These are phyloP conservation scores for Fusarium sp. DNA, from an alignment of 2,329 filamentous ascomycete genomes.

Conservation along the genomic window DNA sequence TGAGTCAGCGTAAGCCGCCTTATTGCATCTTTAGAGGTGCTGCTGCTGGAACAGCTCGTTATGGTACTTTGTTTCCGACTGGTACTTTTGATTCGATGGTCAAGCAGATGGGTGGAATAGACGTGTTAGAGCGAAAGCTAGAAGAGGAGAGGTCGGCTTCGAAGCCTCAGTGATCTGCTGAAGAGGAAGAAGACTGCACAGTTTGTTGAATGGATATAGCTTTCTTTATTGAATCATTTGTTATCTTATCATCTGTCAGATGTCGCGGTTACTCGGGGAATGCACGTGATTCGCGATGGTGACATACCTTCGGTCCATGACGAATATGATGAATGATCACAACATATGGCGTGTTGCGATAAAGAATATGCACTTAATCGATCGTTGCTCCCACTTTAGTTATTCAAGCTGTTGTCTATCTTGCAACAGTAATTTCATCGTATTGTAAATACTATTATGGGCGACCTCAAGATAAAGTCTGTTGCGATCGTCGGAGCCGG, in stretches of 20 bases:
- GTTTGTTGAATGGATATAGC: too few relatives aligned
- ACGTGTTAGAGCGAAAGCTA: slow-evolving; percentile 29
- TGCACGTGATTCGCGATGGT: slow-evolving; percentile 28
- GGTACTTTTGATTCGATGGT: slow-evolving; percentile 14
- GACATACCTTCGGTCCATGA: slow-evolving; percentile 22
- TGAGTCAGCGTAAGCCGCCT: slow-evolving; percentile 34
- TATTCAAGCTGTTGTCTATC: fast-evolving
- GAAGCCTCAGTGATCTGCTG: background rate
- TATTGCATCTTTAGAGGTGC: slow-evolving; percentile 21
- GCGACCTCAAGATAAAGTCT: slow-evolving; percentile 27
- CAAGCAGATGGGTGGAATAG: slow-evolving; percentile 28
- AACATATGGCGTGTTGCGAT: background rate
- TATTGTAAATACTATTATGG: background rate
- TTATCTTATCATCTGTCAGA: background rate
- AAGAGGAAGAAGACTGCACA: fast-evolving
- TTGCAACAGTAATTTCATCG: background rate
- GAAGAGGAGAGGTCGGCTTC: background rate
- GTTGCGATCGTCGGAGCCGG: slow-evolving; percentile 42
- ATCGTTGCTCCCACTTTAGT: fast-evolving
- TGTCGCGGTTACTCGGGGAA: too few relatives aligned
- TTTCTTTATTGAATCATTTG: background rate
- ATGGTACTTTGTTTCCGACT: slow-evolving; percentile 21
- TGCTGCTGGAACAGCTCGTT: slow-evolving; percentile 5
- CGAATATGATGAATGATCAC: slow-evolving; percentile 17
- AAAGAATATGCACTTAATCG: background rate